Base-by-base conservation (phyloP, 305 asterid species). In the Plantago coronopus region DNA sequence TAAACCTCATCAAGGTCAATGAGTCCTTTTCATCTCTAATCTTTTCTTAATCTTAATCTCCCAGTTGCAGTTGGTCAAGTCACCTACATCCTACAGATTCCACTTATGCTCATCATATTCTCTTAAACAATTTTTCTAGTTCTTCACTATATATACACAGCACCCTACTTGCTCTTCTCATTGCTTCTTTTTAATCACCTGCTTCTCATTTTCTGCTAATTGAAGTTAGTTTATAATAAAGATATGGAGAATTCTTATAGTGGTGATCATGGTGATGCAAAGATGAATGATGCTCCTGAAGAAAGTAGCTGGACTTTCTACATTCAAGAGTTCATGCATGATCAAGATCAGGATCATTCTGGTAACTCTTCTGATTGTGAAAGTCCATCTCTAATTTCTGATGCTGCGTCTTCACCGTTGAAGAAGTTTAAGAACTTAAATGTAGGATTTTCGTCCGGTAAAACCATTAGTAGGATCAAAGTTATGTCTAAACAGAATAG, bases 231-330 rank as follows among this genome's bases (percentile, higher is more conserved):
- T 9, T 11, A 49, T 16, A 50, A 17, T 13, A 20, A 50, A 20
- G 7, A 21, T 34, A 54, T 25, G 43, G 12, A 25, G 43, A 54
- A 54, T n/a, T 29, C 44, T 10, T 54, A 19, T 54, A 34, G 40
- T 34, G 40, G 40, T 34, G 13, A 34, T 29, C 44, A 18, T 45
- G 19, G 4, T 15, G 40, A 54, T 17, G 23, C 15, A 38, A 27
- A 55, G 18, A 61, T 61, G 45, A 56, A 21, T 3, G 65, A 69
- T 54, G 47, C 70, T 65, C 77, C 76, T 12, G 87, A 85, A 61
- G 94, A 85, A 46, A 85, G 94, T 77, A 81, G 84, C 67, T 85
- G 94, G 94, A 85, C 84, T 53, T 85, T 75, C 77, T 85, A 85
- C 71, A 76, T 85, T 67, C 65, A 80, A 63, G 94, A 81, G 7